Percentiles rank a stretch among this genome's conserved stretches.
phyloP scores from a whole-genome alignment of 2,329 filamentous ascomycete species.

The Fusarium irregulare region DNA sequence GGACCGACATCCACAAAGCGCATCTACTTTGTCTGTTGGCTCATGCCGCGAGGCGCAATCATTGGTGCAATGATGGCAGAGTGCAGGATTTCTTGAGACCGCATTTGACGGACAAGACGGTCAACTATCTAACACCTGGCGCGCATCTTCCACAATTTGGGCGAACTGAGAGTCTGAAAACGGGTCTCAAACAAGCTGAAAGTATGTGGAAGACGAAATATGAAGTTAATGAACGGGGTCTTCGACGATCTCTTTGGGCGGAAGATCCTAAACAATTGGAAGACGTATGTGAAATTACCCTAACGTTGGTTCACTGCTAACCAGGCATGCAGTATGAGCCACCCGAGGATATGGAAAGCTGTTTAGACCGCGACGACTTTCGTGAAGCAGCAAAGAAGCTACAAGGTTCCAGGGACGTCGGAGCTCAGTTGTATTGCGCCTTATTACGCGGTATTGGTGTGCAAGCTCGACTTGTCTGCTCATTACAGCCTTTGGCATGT shows the following conservation, averaged over 20 bases:
- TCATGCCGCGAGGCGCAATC: conserved; percentile 81
- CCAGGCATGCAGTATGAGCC: conserved; percentile 61
- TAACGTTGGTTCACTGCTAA: conserved; percentile 34
- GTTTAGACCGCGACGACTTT: conserved; percentile 79
- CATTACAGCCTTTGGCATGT: conserved; percentile 84
- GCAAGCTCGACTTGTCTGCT: conserved; percentile 86
- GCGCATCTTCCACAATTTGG: conserved; percentile 77
- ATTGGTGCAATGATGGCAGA: conserved; percentile 84
- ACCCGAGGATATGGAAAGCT: conserved; percentile 72
- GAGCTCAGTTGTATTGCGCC: conserved; percentile 90
- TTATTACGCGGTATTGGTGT: conserved; percentile 86
- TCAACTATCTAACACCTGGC: conserved; percentile 76
- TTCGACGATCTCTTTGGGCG: conserved; percentile 79
- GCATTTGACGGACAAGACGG: conserved; percentile 73
- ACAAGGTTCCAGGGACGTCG: conserved; percentile 87
- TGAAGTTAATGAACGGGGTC: conserved; percentile 75
- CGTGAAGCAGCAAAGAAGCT: conserved; percentile 73
- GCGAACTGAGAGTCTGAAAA: conserved; percentile 79
- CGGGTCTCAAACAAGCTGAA: conserved; percentile 77
- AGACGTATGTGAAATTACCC: conserved; percentile 57
- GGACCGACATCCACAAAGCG: conserved; percentile 84
- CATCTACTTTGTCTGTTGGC: conserved; percentile 86
- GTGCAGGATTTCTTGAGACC: conserved; percentile 74
- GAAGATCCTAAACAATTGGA: conserved; percentile 71
- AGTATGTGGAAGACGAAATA: conserved; percentile 77